phyloP scores from a whole-genome alignment of 257 asterid genomes.

The Fraxinus quadrangulata region DNA sequence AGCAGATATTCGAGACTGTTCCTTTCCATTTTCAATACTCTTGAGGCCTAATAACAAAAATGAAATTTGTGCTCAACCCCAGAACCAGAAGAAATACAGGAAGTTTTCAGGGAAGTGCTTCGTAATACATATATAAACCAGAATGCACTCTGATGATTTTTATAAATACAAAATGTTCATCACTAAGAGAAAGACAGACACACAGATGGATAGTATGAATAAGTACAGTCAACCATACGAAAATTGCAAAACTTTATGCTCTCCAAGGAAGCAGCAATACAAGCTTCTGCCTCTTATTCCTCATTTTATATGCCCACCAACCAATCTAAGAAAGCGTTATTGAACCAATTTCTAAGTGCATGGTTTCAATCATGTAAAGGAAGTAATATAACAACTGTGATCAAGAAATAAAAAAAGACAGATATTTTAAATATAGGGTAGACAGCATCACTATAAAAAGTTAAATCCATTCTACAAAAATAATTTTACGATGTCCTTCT shows the following conservation, averaged over 20 bases:
- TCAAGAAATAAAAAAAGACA: background rate
- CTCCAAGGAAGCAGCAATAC: slow-evolving; percentile 17
- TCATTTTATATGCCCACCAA: background rate
- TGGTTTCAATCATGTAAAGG: background rate
- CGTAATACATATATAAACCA: background rate
- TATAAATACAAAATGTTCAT: background rate
- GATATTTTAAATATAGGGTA: background rate
- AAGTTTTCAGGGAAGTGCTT: background rate
- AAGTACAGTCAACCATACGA: background rate
- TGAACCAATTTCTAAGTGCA: background rate
- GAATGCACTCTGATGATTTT: background rate
- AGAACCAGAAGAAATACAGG: slow-evolving; percentile 18
- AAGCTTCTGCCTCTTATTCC: slow-evolving; percentile 9
- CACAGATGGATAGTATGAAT: background rate
- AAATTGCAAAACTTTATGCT: slow-evolving; percentile 6
- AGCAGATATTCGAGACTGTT: slow-evolving; percentile 82
- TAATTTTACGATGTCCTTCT: background rate
- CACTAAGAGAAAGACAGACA: background rate
- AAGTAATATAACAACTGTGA: background rate
- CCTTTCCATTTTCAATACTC: slow-evolving; percentile 90
- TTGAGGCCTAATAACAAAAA: slow-evolving; percentile 70
- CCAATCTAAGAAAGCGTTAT: background rate
- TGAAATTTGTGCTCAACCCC: slow-evolving; percentile 25
- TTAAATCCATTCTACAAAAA: background rate
- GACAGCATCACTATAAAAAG: background rate